Evolutionary conservation across 768 basidiomycete species (phyloP).

Genomic region (Rhodotorula diobovata): DNA sequence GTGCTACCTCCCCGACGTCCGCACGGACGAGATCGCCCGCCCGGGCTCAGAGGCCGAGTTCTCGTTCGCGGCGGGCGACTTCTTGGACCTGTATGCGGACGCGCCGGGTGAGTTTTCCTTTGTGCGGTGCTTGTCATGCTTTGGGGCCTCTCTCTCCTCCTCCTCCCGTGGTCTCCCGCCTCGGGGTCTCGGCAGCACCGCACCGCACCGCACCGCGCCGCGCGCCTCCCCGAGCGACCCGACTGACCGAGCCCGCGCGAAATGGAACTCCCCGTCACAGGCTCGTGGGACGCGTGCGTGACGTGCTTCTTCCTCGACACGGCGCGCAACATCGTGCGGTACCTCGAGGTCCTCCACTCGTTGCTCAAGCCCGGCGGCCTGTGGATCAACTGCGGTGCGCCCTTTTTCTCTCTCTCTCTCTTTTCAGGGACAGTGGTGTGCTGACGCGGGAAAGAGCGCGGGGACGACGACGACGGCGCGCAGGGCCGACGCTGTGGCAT

Average conservation of each 20-base stretch:
- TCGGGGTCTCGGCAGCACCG: no score
- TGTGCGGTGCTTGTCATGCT: no score
- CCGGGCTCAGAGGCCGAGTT: slow-evolving; percentile 62
- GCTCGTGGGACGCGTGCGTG: slow-evolving; percentile 79
- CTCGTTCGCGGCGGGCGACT: slow-evolving; percentile 76
- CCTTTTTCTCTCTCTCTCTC: not conserved
- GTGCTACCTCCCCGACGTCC: slow-evolving; percentile 74
- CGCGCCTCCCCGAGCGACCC: no score
- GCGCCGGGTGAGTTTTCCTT: not conserved
- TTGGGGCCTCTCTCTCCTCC: no score
- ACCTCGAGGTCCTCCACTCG: slow-evolving; percentile 76
- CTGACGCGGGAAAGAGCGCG: no score
- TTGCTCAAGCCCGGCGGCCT: slow-evolving; percentile 79
- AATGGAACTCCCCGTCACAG: no score
- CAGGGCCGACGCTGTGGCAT: slow-evolving; percentile 93
- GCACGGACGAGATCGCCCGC: slow-evolving; percentile 65
- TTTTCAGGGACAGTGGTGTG: not conserved
- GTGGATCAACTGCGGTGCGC: slow-evolving; percentile 80
- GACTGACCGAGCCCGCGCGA: no score
- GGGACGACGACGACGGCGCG: not conserved
- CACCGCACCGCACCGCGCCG: no score
- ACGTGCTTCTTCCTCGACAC: slow-evolving; percentile 99
- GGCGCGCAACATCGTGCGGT: slow-evolving; percentile 86
- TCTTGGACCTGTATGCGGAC: slow-evolving; percentile 48
- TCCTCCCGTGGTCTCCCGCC: no score